Percentiles rank a stretch among this genome's conserved stretches.
These are phyloP conservation scores for Silene uniflora DNA, from an alignment of 148 eudicot genomes.

Conservation along the genomic window DNA sequence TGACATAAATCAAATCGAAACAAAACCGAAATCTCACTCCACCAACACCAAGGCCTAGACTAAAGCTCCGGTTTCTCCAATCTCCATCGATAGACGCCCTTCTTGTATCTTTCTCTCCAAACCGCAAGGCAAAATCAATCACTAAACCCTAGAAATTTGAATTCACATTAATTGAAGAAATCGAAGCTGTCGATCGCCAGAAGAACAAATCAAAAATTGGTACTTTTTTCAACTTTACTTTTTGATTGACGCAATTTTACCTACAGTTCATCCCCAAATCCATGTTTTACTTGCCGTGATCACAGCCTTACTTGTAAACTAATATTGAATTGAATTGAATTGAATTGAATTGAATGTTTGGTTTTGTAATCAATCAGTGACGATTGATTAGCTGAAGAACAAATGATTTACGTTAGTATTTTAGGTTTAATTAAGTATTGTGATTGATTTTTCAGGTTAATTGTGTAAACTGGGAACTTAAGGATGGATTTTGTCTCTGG, in stretches of 20 bases:
- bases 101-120: neutral
- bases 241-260: neutral
- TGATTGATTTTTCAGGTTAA: slow-evolving; percentile 23
- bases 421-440: neutral
- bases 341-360: neutral
- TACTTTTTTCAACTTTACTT: neutral
- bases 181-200: neutral
- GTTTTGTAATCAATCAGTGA: neutral
- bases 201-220: neutral
- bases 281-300: no score
- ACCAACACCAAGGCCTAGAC: neutral
- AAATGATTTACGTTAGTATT: no score
- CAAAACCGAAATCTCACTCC: neutral
- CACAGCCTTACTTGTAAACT: neutral
- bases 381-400: neutral
- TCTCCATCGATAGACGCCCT: neutral
- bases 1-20: neutral
- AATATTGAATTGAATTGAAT: neutral
- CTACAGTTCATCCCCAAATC: neutral
- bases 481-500: slow-evolving; percentile 52
- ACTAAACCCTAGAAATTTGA: slow-evolving; percentile 5
- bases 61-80: neutral
- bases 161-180: neutral
- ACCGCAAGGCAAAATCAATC: slow-evolving; percentile 3
- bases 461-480: slow-evolving; percentile 19